These are phyloP conservation scores for Cladochytrium tenue DNA, from an alignment of 371 early-diverging fungal species.

Conservation along the genomic window DNA sequence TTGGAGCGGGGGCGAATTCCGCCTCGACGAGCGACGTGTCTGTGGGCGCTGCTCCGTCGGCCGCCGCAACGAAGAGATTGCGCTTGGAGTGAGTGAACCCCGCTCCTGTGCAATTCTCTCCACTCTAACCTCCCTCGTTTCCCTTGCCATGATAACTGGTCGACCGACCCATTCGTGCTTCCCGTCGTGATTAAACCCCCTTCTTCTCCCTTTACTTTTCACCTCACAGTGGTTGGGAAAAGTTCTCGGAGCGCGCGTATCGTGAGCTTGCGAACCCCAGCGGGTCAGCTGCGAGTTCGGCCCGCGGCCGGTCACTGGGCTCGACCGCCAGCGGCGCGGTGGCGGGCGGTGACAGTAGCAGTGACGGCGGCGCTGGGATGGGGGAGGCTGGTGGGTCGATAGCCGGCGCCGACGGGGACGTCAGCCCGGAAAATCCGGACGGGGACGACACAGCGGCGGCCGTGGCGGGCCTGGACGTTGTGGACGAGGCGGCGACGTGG, in stretches of 20 bases:
- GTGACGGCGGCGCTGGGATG: too few relatives aligned
- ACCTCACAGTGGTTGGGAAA: conserved; percentile 28
- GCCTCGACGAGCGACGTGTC: background rate
- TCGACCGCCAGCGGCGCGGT: too few relatives aligned
- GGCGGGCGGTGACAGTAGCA: too few relatives aligned
- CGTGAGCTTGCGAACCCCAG: conserved; percentile 20
- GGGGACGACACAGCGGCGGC: too few relatives aligned
- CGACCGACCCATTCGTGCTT: too few relatives aligned
- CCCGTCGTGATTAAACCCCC: background rate
- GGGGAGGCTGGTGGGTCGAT: too few relatives aligned
- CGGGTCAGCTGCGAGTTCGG: conserved; percentile 5
- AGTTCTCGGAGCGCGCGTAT: conserved; percentile 26
- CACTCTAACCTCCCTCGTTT: background rate
- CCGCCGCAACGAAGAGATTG: conserved; percentile 14
- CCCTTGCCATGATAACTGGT: background rate
- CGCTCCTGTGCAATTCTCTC: background rate
- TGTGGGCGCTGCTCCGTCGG: conserved; percentile 1
- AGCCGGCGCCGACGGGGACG: too few relatives aligned
- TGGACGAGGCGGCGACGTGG: too few relatives aligned
- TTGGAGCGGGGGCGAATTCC: background rate
- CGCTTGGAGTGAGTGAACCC: conserved; percentile 19
- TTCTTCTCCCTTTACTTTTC: background rate
- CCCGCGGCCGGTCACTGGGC: too few relatives aligned
- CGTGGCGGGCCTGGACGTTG: too few relatives aligned
- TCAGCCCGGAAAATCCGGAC: too few relatives aligned